A percentile compares a stretch with the other conserved stretches of the same genome.
phyloP scores from a whole-genome alignment of 2,329 filamentous ascomycete species.

The Diaporthe nobilis region DNA sequence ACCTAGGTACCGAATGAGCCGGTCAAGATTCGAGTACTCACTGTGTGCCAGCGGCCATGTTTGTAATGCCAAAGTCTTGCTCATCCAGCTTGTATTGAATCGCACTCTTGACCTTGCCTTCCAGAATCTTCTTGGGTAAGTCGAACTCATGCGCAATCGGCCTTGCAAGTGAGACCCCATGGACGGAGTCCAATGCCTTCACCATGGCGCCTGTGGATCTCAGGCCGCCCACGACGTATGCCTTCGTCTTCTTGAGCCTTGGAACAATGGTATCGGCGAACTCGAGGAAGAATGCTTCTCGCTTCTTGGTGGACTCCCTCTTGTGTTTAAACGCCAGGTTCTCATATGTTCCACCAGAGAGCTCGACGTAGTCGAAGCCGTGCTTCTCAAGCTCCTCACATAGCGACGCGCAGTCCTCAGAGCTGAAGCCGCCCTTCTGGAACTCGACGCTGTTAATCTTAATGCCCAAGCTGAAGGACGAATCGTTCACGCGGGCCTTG shows the following conservation, averaged over 20 bases:
- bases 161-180: constrained; percentile 69
- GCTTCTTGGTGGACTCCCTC: constrained; percentile 66
- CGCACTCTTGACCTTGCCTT: constrained; percentile 61
- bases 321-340: constrained; percentile 64
- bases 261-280: constrained; percentile 66
- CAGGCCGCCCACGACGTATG: constrained; percentile 69
- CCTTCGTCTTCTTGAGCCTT: constrained; percentile 62
- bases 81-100: constrained; percentile 62
- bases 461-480: constrained; percentile 64
- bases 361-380: constrained; percentile 70
- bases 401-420: constrained; percentile 64
- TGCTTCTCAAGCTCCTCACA: constrained; percentile 63
- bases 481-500: constrained; percentile 48
- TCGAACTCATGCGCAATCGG: constrained; percentile 64
- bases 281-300: constrained; percentile 71
- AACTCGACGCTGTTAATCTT: constrained; percentile 73
- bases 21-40: background rate
- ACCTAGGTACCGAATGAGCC: background rate
- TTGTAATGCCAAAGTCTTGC: constrained; percentile 58
- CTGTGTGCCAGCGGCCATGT: constrained; percentile 40
- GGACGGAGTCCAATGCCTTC: constrained; percentile 64
- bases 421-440: constrained; percentile 64
- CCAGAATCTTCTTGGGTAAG: constrained; percentile 60
- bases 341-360: constrained; percentile 72
- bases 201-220: constrained; percentile 68